Conservation (phyloP, 1,284 basidiomycete species). For the Austroboletus novae-zelandiae region DNA sequence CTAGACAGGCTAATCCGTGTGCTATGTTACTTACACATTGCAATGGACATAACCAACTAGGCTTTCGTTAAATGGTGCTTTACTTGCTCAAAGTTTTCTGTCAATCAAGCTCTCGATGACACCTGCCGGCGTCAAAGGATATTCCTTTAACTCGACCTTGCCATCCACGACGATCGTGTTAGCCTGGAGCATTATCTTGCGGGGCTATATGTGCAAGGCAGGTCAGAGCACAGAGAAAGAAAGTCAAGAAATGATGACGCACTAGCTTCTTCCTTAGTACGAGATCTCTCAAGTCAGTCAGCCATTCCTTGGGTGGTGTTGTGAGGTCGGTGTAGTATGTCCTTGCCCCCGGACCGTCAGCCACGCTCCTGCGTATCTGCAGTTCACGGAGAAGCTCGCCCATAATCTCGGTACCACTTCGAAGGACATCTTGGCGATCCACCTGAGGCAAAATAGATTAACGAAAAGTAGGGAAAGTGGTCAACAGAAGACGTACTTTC, state of each 20-base stretch:
- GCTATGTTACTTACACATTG: no score
- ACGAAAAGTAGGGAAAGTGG: neutral
- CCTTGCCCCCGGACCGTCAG: conserved; percentile 73
- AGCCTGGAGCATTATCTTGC: conserved; percentile 81
- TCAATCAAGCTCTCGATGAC: conserved; percentile 81
- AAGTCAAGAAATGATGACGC: conserved; percentile 19
- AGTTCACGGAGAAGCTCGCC: conserved; percentile 75
- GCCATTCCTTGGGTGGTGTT: conserved; percentile 67
- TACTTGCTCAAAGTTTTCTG: conserved; percentile 46
- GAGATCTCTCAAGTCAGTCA: conserved; percentile 69
- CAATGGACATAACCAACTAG: no score
- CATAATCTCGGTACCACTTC: conserved; percentile 59
- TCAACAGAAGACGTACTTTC: conserved; percentile 42
- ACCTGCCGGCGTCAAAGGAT: conserved; percentile 67
- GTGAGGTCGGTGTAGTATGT: conserved; percentile 75
- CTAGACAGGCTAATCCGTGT: no score
- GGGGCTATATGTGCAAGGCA: conserved; percentile 45
- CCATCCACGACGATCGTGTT: conserved; percentile 67
- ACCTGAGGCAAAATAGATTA: conserved; percentile 42
- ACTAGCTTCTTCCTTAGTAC: conserved; percentile 79
- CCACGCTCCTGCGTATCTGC: conserved; percentile 80
- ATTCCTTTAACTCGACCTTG: conserved; percentile 74
- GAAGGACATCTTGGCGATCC: conserved; percentile 65
- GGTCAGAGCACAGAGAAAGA: neutral
- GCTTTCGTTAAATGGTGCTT: no score